phyloP scores from a whole-genome alignment of 2,329 filamentous ascomycete genomes.

The Fusarium sterilihyphosum region DNA sequence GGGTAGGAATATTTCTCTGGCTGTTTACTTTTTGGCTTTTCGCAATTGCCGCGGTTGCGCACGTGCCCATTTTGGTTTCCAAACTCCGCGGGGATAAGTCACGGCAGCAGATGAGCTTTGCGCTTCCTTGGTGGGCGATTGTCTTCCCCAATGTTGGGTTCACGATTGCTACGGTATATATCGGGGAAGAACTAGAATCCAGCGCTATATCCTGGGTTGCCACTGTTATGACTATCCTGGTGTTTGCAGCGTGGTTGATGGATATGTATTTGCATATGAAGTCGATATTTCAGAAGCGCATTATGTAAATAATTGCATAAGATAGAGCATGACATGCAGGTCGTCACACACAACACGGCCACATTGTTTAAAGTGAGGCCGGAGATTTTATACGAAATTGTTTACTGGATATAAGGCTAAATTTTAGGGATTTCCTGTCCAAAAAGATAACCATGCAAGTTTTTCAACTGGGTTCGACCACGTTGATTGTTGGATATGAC shows the following conservation, averaged over 20 bases:
- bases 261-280: neutral
- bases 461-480: accelerated
- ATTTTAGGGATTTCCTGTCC: accelerated
- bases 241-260: neutral
- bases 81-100: neutral
- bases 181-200: neutral
- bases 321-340: too few species aligned
- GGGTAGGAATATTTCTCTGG: constrained; percentile 9
- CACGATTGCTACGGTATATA: constrained; percentile 1
- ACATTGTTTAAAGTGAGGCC: neutral
- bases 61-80: neutral
- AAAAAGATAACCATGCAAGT: neutral
- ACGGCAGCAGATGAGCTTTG: neutral
- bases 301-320: neutral
- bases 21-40: constrained; percentile 2
- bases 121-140: constrained; percentile 5
- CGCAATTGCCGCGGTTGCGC: neutral
- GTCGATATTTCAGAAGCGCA: neutral
- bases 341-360: too few species aligned
- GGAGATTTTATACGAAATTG: neutral
- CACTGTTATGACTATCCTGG: neutral
- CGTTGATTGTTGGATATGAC: too few species aligned
- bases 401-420: accelerated
- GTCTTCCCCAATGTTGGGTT: constrained; percentile 4
- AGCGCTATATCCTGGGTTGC: neutral